Conservation (phyloP, 108 stramenopile genomes). For the Nitzschia palea region DNA sequence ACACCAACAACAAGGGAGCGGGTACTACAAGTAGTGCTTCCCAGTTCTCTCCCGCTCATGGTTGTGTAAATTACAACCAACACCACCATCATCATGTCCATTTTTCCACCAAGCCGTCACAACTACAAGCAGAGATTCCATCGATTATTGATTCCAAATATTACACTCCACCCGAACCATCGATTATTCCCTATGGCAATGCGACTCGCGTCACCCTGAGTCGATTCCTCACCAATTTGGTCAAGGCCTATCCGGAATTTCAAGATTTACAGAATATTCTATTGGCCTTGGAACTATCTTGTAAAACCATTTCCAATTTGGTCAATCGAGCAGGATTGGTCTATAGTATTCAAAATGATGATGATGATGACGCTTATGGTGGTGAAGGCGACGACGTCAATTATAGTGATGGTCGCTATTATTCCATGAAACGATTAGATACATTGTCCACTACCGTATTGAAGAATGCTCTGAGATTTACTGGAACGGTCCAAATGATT, state of each 20-base stretch:
- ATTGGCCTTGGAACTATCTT: constrained; percentile 86
- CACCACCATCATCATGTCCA: too few relatives aligned
- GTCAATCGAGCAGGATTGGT: constrained; percentile 69
- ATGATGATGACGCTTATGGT: neutral
- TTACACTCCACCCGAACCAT: neutral
- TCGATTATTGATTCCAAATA: neutral
- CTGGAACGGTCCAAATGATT: constrained; percentile 74
- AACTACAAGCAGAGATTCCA: too few relatives aligned
- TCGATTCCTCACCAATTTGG: constrained; percentile 43
- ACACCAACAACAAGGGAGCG: too few relatives aligned
- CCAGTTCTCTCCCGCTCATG: too few relatives aligned
- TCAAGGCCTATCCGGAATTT: constrained; percentile 54
- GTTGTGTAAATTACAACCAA: too few relatives aligned
- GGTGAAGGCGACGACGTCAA: neutral
- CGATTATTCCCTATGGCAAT: neutral
- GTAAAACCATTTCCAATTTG: constrained; percentile 93
- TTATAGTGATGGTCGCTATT: constrained; percentile 75
- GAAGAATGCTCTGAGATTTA: constrained; percentile 90
- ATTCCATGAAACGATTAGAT: constrained; percentile 97
- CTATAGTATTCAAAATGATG: constrained; percentile 18
- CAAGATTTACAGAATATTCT: constrained; percentile 70
- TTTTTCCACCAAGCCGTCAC: too few relatives aligned
- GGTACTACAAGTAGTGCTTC: too few relatives aligned
- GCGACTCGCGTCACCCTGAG: constrained; percentile 43
- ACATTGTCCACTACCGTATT: constrained; percentile 94